Evolutionary conservation across 2,329 filamentous ascomycete genomes (phyloP), one percentile per base, ranked within the genome.

Genomic region (Pestalotiopsis sp.): DNA sequence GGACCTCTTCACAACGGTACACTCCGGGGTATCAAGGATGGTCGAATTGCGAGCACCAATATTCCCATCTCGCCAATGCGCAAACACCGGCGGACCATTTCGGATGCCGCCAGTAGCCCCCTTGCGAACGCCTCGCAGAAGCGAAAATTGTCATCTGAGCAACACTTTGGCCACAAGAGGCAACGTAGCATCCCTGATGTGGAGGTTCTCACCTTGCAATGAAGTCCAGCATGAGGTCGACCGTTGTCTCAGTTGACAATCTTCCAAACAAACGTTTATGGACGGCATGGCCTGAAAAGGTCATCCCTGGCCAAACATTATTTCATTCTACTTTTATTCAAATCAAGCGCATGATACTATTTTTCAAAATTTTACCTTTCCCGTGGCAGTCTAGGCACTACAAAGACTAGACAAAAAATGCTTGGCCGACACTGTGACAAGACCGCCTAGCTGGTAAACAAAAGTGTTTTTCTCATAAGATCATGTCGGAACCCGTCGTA

Each of bases 1-100:
- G 83, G 87, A 64, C 85, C 88, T 6, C 87, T 90, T 79, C 84
- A 88, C 76, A 81, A 87, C 80, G 87, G 88, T 57, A 87, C 88
- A 2, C 82, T 91, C 58, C 85, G 86, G 67, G 89, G 89, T 64
- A 87, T 92, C 75, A 90, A 91, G 76, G 86, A 87, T 66, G 91
- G 91, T 72, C 87, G 91, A 68, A 86, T 92, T 71, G 86, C 87
- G 68, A 90, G 89, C 41, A 90, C 90, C 52, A 88, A 88, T 52
- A 86, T 88, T 2, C 90, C 91, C n/a, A 86, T 93, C 70, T 92
- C 91, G 3, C 91, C 91, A 1, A 83, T 88, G 62, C 87, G 91
- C 64, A 87, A 89, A 70, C 86, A 86, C 57, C 89, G 87, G 80
- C 83, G 80, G 68, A 52, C 9, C 27, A 75, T 81, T 74, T 78